Evolutionary conservation across 306 rosid species (phyloP).

Genomic region (Datisca glomerata): DNA sequence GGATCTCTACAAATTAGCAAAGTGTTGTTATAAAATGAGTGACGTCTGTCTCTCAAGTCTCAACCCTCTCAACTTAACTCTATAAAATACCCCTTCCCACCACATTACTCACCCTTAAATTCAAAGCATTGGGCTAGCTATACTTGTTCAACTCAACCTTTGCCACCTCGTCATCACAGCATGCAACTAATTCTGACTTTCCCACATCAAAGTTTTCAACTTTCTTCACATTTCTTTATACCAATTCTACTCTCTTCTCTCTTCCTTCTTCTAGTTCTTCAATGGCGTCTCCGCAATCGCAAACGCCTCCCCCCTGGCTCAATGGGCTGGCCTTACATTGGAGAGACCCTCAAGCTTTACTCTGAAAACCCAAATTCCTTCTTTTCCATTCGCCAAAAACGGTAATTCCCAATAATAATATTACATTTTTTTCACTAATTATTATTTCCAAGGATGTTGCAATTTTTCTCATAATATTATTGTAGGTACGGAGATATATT

Average conservation of each 20-base stretch:
- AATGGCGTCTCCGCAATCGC: slow-evolving; percentile 26
- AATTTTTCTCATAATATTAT: no score
- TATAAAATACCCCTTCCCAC: not conserved
- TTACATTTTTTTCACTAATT: no score
- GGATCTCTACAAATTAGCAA: no score
- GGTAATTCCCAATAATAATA: no score
- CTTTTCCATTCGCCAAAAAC: slow-evolving; percentile 50
- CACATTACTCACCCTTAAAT: not conserved
- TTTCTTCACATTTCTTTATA: not conserved
- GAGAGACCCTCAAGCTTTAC: slow-evolving; percentile 74
- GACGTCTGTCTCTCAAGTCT: not conserved
- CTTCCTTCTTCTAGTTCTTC: slow-evolving; percentile 24
- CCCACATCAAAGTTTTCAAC: no score
- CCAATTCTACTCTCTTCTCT: slow-evolving; percentile 16
- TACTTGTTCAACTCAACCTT: no score
- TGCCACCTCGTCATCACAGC: no score
- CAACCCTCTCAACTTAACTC: not conserved
- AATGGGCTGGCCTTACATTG: slow-evolving; percentile 83
- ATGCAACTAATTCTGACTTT: no score
- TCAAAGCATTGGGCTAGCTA: no score
- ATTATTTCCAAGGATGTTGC: no score
- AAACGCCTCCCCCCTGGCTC: slow-evolving; percentile 78
- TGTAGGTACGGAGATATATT: slow-evolving; percentile 68
- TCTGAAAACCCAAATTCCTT: slow-evolving; percentile 65
- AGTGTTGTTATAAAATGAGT: not conserved